Percentiles rank a stretch among this genome's conserved stretches.
Conservation (phyloP, 192 early-diverging fungal species). For the Spizellomyces punctatus region DNA sequence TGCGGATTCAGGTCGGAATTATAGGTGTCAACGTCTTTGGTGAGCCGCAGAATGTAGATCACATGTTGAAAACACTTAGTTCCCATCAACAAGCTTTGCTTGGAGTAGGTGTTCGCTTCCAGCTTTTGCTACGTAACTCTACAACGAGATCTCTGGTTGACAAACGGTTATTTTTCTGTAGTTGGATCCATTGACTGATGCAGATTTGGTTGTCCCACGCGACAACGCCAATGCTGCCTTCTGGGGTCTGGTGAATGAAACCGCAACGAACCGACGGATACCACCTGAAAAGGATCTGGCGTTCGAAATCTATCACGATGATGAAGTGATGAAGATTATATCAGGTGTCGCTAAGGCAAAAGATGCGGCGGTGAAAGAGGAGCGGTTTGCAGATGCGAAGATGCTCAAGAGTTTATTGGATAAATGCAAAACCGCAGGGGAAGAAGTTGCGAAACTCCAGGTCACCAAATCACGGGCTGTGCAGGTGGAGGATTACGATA, state of each 20-base stretch:
- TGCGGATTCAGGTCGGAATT: slow-evolving; percentile 56
- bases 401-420: slow-evolving; percentile 57
- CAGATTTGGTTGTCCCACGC: slow-evolving; percentile 9
- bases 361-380: slow-evolving; percentile 41
- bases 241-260: slow-evolving; percentile 32
- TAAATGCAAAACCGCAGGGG: slow-evolving; percentile 43
- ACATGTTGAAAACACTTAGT: slow-evolving; percentile 14
- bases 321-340: neutral
- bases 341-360: neutral
- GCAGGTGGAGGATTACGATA: slow-evolving; percentile 74
- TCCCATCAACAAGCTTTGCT: slow-evolving; percentile 18
- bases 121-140: neutral
- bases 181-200: slow-evolving; percentile 23
- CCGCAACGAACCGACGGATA: slow-evolving; percentile 20
- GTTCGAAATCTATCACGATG: slow-evolving; percentile 39
- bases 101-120: slow-evolving; percentile 20
- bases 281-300: slow-evolving; percentile 21
- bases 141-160: neutral
- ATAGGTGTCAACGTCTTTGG: slow-evolving; percentile 66
- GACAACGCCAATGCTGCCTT: slow-evolving; percentile 33
- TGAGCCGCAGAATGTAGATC: slow-evolving; percentile 34
- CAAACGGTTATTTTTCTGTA: neutral
- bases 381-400: slow-evolving; percentile 68
- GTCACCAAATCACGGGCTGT: slow-evolving; percentile 61
- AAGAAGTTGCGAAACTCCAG: slow-evolving; percentile 56